Evolutionary conservation across 805 yeast genomes (phyloP), one percentile per base, ranked within the genome.

Genomic region (Pichia nanzhaoensis): DNA sequence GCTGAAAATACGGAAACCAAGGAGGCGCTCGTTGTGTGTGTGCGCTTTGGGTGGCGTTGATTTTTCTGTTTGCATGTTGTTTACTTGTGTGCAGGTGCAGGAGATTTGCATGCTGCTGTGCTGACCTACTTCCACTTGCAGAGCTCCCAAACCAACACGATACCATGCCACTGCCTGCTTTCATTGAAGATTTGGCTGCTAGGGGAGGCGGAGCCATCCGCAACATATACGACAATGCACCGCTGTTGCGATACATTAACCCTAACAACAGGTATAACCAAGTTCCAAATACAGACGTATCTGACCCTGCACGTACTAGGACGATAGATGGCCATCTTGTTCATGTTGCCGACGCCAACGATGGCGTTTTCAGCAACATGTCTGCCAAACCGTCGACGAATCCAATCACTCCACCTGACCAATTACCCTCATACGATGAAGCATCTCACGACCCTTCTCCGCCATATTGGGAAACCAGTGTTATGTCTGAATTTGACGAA

Each of bases 361-460:
- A 93, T 61, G 99, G 98, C 10, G 99, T 93, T 3, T 93, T 93
- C 64, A 80, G 93, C 41, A 93, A 93, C 63, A 63, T 93, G 55
- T 77, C 85, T 55, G 98, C 98, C 3, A 91, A 90, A 58, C 96
- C 96, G 5, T 48, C 60, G 0, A 43, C 46, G 2, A 91, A 82
- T 39, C 59, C 74, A 0, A 58, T 62, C 16, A 59, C 60, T 34
- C 63, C 68, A 10, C 90, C 83, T 48, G 69, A 69, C 28, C 82
- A 86, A 34, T 75, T 79, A 18, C 98, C 98, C 3, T 73, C 95
- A 0, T 93, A 93, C 65, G 96, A 87, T 46, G 98, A 90, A 59
- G 98, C 96, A 0, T 87, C 96, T 0, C 84, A 88, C 3, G 99
- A 93, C 60, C 77, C 93, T 14, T 80, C 95, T 0, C 99, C 99